Evolutionary conservation across 805 yeast genomes (phyloP).

Genomic region (Starmerella scarabaei): DNA sequence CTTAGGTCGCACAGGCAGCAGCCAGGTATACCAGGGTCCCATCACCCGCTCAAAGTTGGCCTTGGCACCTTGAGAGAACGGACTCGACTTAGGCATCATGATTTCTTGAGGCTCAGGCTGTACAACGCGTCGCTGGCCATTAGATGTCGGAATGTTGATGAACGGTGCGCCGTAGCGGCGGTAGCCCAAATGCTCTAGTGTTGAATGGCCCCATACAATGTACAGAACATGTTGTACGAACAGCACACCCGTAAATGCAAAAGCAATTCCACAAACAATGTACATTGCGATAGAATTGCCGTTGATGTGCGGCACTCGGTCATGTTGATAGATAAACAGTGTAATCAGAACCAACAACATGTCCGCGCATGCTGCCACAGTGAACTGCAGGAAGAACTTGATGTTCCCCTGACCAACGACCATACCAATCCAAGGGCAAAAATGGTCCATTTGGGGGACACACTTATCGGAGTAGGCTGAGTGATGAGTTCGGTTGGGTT

Average conservation of each 20-base stretch:
- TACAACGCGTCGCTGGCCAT: constrained; percentile 30
- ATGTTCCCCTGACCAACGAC: constrained; percentile 60
- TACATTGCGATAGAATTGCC: constrained; percentile 40
- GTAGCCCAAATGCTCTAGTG: constrained; percentile 40
- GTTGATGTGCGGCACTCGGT: constrained; percentile 26
- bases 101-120: constrained; percentile 32
- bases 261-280: constrained; percentile 34
- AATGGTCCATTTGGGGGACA: constrained; percentile 71
- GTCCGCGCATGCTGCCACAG: constrained; percentile 27
- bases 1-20: constrained; percentile 16
- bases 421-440: constrained; percentile 63
- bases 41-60: constrained; percentile 21
- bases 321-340: constrained; percentile 26
- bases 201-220: constrained; percentile 25
- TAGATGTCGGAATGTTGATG: constrained; percentile 32
- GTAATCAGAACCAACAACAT: constrained; percentile 32
- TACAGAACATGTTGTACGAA: constrained; percentile 34
- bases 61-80: constrained; percentile 23
- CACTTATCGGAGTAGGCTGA: constrained; percentile 44
- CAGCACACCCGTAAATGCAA: constrained; percentile 35
- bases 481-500: constrained; percentile 59
- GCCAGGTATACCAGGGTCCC: constrained; percentile 27
- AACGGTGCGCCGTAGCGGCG: constrained; percentile 20
- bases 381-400: constrained; percentile 43
- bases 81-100: constrained; percentile 19